These are phyloP conservation scores for Fragilariopsis cylindrus DNA, from an alignment of 108 stramenopile genomes.

Conservation along the genomic window DNA sequence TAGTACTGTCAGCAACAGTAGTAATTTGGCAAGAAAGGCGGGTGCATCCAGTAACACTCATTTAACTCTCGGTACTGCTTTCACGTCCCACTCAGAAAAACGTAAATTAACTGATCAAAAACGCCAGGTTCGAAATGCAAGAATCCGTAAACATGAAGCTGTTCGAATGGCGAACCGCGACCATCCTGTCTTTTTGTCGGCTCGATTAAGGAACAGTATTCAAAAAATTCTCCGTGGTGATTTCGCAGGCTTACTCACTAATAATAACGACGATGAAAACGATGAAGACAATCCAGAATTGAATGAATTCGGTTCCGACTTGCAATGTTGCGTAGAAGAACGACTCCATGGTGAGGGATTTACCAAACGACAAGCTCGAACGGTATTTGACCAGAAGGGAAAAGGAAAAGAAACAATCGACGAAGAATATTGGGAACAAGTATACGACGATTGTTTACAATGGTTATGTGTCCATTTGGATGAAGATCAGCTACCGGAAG, in stretches of 20 bases:
- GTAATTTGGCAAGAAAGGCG: neutral
- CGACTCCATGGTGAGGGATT: slow-evolving; percentile 80
- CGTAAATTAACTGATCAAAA: slow-evolving; percentile 43
- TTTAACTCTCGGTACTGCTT: slow-evolving; percentile 31
- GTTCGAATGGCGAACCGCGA: slow-evolving; percentile 76
- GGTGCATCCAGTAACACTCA: slow-evolving; percentile 45
- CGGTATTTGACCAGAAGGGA: slow-evolving; percentile 34
- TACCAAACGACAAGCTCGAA: slow-evolving; percentile 54
- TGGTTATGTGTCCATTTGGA: slow-evolving; percentile 76
- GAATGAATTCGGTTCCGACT: slow-evolving; percentile 33
- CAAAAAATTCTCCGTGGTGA: slow-evolving; percentile 62
- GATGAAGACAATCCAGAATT: slow-evolving; percentile 31
- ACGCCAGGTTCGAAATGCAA: slow-evolving; percentile 48
- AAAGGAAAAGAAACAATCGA: slow-evolving; percentile 18
- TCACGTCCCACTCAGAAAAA: slow-evolving; percentile 47
- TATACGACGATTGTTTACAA: slow-evolving; percentile 81
- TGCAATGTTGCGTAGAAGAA: slow-evolving; percentile 58
- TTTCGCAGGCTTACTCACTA: slow-evolving; percentile 11
- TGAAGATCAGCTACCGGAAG: slow-evolving; percentile 82
- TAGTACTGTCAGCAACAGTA: slow-evolving; percentile 17
- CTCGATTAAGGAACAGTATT: slow-evolving; percentile 60
- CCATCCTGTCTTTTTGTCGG: slow-evolving; percentile 75
- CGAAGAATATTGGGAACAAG: slow-evolving; percentile 54
- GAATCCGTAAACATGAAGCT: slow-evolving; percentile 70
- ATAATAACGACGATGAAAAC: slow-evolving; percentile 47